Conservation (phyloP, 805 yeast genomes). For the Metschnikowia cerradonensis region DNA sequence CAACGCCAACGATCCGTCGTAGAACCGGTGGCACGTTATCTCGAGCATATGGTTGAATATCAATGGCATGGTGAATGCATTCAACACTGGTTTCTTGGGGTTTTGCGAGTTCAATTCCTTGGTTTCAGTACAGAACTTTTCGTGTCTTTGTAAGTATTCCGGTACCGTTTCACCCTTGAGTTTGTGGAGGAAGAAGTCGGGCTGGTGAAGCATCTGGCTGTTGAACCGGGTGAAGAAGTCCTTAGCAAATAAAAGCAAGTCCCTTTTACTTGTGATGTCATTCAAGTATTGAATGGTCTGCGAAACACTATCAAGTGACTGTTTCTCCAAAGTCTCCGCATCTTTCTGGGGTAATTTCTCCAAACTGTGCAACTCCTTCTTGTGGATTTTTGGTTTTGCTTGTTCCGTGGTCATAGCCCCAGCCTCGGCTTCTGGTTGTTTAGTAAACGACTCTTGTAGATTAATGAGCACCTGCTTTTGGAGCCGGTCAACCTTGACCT, state of each 20-base stretch:
- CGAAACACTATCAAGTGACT: constrained; percentile 4
- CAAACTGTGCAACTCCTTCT: neutral
- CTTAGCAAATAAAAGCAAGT: constrained; percentile 18
- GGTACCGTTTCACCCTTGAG: constrained; percentile 12
- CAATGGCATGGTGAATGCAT: constrained; percentile 33
- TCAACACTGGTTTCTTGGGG: constrained; percentile 27
- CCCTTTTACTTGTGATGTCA: constrained; percentile 10
- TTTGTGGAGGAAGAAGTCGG: constrained; percentile 14
- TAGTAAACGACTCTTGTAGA: constrained; percentile 14
- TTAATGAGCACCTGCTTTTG: constrained; percentile 12
- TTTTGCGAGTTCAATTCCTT: constrained; percentile 10
- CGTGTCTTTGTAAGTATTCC: constrained; percentile 18
- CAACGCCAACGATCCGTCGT: constrained; percentile 35
- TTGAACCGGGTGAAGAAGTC: constrained; percentile 12
- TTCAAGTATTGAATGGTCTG: constrained; percentile 23
- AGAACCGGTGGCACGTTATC: constrained; percentile 20
- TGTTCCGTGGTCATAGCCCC: neutral
- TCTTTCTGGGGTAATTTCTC: neutral
- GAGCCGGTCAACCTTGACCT: constrained; percentile 4
- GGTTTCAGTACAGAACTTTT: constrained; percentile 18
- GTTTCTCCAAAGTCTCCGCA: neutral
- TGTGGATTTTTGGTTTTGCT: neutral
- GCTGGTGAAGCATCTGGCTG: constrained; percentile 6
- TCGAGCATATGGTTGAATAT: constrained; percentile 32
- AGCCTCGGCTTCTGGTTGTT: neutral